These are phyloP conservation scores for Mycena haematopus DNA, from an alignment of 768 basidiomycete genomes.

Conservation along the genomic window DNA sequence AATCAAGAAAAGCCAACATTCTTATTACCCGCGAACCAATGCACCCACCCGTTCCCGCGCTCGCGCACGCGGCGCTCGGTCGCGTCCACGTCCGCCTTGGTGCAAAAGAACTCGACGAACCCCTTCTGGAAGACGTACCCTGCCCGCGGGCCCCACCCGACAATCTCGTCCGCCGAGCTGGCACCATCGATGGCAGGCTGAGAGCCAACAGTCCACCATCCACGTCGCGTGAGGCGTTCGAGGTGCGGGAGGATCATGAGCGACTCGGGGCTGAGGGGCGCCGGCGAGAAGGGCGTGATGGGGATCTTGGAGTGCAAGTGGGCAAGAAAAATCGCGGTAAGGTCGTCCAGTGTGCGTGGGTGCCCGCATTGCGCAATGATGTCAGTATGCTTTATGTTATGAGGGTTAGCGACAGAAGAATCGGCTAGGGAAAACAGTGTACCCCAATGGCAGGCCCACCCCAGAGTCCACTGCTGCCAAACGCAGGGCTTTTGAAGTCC, in stretches of 20 bases:
- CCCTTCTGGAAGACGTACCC: slow-evolving; percentile 98
- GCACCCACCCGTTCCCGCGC: slow-evolving; percentile 69
- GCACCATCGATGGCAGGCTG: slow-evolving; percentile 92
- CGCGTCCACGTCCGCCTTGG: slow-evolving; percentile 57
- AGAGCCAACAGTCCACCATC: slow-evolving; percentile 97
- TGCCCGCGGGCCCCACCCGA: slow-evolving; percentile 93
- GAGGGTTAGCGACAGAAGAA: neutral
- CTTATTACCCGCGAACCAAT: slow-evolving; percentile 86
- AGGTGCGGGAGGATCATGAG: slow-evolving; percentile 79
- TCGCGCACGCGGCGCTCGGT: slow-evolving; percentile 64
- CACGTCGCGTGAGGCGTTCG: slow-evolving; percentile 72
- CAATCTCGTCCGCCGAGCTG: slow-evolving; percentile 72
- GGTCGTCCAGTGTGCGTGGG: slow-evolving; percentile 66
- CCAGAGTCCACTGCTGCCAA: slow-evolving; percentile 82
- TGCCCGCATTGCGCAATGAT: slow-evolving; percentile 78
- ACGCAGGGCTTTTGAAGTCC: slow-evolving; percentile 96
- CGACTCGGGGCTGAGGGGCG: slow-evolving; percentile 84
- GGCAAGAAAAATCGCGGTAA: slow-evolving; percentile 80
- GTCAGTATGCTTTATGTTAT: slow-evolving; percentile 56
- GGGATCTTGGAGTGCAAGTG: slow-evolving; percentile 77
- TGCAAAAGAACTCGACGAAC: slow-evolving; percentile 96
- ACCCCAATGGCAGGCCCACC: slow-evolving; percentile 71
- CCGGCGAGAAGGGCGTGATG: slow-evolving; percentile 88
- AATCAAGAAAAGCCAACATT: slow-evolving; percentile 52
- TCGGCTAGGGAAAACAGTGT: slow-evolving; percentile 22